Percentiles rank a stretch among this genome's conserved stretches.
These are phyloP conservation scores for Fusarium sarcochroum DNA, from an alignment of 2,329 filamentous ascomycete species.

Conservation along the genomic window DNA sequence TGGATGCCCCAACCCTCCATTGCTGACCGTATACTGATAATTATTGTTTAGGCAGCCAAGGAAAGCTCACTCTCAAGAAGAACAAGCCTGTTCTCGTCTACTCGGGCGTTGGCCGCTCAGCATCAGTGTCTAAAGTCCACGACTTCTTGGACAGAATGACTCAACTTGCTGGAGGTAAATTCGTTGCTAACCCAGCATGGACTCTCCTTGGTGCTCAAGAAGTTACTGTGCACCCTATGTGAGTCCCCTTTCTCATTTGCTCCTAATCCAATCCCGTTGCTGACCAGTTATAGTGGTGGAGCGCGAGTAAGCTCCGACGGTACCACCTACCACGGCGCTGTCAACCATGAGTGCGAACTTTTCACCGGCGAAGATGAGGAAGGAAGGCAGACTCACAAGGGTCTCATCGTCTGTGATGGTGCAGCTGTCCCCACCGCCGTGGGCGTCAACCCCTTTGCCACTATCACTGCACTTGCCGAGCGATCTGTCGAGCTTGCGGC, in stretches of 20 bases:
- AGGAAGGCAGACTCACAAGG: conserved; percentile 63
- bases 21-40: neutral
- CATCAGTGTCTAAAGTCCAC: conserved; percentile 68
- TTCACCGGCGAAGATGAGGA: conserved; percentile 65
- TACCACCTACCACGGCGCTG: conserved; percentile 69
- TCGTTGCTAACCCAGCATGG: conserved; percentile 71
- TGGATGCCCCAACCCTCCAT: neutral
- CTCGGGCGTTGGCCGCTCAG: conserved; percentile 68
- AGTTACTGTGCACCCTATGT: conserved; percentile 74
- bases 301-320: conserved; percentile 73
- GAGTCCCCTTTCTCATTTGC: neutral
- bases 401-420: conserved; percentile 73
- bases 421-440: conserved; percentile 73
- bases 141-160: conserved; percentile 67
- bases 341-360: conserved; percentile 73
- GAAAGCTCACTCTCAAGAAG: conserved; percentile 69
- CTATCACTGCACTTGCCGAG: conserved; percentile 78
- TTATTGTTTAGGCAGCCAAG: conserved; percentile 65
- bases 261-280: neutral
- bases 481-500: conserved; percentile 65
- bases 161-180: conserved; percentile 70
- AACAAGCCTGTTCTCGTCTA: conserved; percentile 73
- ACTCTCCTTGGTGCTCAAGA: conserved; percentile 68
- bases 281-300: conserved; percentile 58
- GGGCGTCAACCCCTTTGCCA: conserved; percentile 77